Evolutionary conservation across 257 asterid species (phyloP).

Genomic region (Lycium ferocissimum): DNA sequence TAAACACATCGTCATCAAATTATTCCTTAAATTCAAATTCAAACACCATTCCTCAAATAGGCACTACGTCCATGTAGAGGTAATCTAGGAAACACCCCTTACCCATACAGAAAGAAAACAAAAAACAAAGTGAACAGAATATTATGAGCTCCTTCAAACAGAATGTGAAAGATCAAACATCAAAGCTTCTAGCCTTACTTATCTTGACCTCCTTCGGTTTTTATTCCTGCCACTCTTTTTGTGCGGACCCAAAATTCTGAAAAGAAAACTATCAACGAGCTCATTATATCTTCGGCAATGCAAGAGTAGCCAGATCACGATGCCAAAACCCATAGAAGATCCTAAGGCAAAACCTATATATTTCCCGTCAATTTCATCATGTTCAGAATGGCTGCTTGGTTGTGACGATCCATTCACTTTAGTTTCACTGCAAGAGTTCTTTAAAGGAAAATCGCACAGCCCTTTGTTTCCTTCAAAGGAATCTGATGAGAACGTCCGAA

Average conservation of each 20-base stretch:
- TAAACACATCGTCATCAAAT: too few species aligned
- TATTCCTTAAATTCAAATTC: too few species aligned
- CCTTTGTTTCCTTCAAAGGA: slow-evolving; percentile 44
- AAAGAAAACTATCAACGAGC: not conserved
- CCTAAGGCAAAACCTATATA: not conserved
- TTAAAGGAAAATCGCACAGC: slow-evolving; percentile 17
- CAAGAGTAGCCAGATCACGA: not conserved
- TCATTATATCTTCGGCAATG: not conserved
- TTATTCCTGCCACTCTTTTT: not conserved
- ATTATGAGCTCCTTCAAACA: too few species aligned
- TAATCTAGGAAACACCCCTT: too few species aligned
- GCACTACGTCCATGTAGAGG: too few species aligned
- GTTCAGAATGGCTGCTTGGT: not conserved
- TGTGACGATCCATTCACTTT: not conserved
- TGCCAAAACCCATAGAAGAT: not conserved
- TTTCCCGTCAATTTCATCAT: not conserved
- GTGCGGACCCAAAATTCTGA: not conserved
- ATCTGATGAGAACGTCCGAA: slow-evolving; percentile 37
- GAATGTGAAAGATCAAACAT: too few species aligned
- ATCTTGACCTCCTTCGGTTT: not conserved
- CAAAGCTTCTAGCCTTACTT: not conserved
- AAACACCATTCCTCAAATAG: too few species aligned
- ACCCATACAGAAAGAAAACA: too few species aligned
- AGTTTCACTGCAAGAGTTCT: not conserved
- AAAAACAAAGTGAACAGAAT: too few species aligned